phyloP scores from a whole-genome alignment of 2,329 filamentous ascomycete species.

The Alternaria arbusti region DNA sequence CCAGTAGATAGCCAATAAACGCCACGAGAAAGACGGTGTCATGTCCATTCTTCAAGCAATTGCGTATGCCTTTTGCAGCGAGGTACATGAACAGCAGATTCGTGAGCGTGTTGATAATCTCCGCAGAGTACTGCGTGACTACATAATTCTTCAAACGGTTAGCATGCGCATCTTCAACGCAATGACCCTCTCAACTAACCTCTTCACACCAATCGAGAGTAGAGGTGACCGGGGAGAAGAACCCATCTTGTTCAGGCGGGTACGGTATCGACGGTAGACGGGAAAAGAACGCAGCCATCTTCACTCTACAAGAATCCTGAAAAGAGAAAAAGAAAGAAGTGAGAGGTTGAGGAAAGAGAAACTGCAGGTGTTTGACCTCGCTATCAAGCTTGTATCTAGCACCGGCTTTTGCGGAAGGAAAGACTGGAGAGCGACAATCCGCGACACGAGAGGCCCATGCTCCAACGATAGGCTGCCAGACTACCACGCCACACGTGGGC shows the following conservation, averaged over 20 bases:
- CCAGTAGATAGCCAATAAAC: constrained; percentile 67
- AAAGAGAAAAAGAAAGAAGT: neutral
- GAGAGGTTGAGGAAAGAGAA: neutral
- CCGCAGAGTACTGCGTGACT: constrained; percentile 75
- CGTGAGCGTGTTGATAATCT: constrained; percentile 80
- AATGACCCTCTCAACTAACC: constrained; percentile 51
- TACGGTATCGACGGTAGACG: constrained; percentile 56
- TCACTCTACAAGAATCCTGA: neutral
- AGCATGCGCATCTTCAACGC: neutral
- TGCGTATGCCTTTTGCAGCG: constrained; percentile 75
- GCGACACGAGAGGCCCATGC: constrained; percentile 11
- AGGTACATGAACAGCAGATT: constrained; percentile 83
- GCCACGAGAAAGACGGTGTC: constrained; percentile 75
- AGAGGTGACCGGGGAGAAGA: constrained; percentile 73
- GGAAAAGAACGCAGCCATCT: constrained; percentile 43
- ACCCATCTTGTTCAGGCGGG: constrained; percentile 61
- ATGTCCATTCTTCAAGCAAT: constrained; percentile 75
- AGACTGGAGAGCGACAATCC: constrained; percentile 11
- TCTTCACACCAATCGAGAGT: constrained; percentile 84
- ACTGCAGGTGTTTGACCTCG: neutral
- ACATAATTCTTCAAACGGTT: constrained; percentile 68
- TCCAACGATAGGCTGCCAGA: constrained; percentile 5
- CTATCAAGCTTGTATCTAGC: constrained; percentile 15
- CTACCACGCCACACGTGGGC: neutral
- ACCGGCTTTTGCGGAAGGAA: constrained; percentile 23